Evolutionary conservation across 257 asterid species (phyloP), one percentile per base, ranked within the genome.

Genomic region (Solanum appendiculatum): DNA sequence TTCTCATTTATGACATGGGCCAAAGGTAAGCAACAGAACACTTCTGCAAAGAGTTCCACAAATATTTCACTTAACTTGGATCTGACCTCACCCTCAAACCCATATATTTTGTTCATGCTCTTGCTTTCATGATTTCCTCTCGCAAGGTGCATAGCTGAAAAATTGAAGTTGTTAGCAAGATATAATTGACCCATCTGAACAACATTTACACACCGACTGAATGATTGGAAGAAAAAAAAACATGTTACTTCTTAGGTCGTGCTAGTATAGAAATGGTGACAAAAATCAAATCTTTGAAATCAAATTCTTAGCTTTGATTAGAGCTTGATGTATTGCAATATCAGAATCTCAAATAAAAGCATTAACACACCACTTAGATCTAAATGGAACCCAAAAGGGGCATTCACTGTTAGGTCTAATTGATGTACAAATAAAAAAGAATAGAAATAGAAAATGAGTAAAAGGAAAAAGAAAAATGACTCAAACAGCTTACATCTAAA

Each of bases 51-150:
- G 90, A 97, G 98, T 80, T 96, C 99, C 92, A 97, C 98, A 86
- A 95, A 97, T 13, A 91, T 90, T 56, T 97, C 98, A 87, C 92
- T 97, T 86, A 97, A 90, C 92, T 97, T 97, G 86, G 99, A 95
- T 89, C 90, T 94, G 91, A 97, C 99, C 90, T 97, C 99, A 33
- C 99, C 99, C 95, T 97, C 99, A 87, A 97, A 97, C 82, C 99
- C 99, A 91, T 97, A 97, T 82, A 97, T 97, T 91, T 95, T 97
- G 90, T 97, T 97, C 99, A 97, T 97, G 93, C 98, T 93, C 95
- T 95, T 97, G 95, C 99, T 97, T 90, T 97, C 99, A 88, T 96
- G 99, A 91, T 97, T 97, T 86, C 99, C 99, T 56, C 99, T 95
- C 60, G 99, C 69, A 77, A 97, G 99, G 90, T 94, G 92, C 85